Evolutionary conservation across 106 monocot genomes (phyloP), one percentile per base, ranked within the genome.

Genomic region (Gastrodia elata): DNA sequence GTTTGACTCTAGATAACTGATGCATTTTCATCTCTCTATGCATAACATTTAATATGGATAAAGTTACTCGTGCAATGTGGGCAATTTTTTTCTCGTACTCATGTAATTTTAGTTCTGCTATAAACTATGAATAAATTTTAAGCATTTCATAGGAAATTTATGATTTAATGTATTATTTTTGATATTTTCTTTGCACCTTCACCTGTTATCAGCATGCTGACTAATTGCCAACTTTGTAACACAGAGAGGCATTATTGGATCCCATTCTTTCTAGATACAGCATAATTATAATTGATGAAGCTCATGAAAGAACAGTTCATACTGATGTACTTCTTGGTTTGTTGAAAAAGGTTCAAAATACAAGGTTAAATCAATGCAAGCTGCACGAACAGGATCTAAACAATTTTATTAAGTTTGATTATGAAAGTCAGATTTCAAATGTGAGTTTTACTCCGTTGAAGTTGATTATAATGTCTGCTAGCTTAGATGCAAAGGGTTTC

Each of bases 401-500:
- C 39, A 84, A 27, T 15, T 55, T 40, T 56, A 43, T 37, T 18
- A 48, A 65, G 35, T 36, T 81, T 74, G 43, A 80, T 33, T 65
- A 40, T 70, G 85, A 68, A 65, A 40, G 1, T 68, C 76, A 79
- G 68, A 42, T 48, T 39, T 43, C 30, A 28, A 79, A 32, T 36
- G 40, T 14, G 20, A 88, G 83, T 61, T 65, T 74, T 77, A 49
- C 83, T 77, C 77, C 93, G 42, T 76, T 98, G 15, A 98, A 98
- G 80, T 83, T 98, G 82, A 83, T 98, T 59, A 81, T 98, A 64
- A 98, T 93, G 93, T 98, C 97, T 81, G 97, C 97, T 73, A 98
- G 93, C 79, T 84, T 98, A 77, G 90, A 98, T 79, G 97, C 97
- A 10, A 91, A 75, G 57, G 78, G 82, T 65, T 98, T 98, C 71